phyloP scores from a whole-genome alignment of 495 filamentous ascomycete genomes.

The Talaromyces proteolyticus region DNA sequence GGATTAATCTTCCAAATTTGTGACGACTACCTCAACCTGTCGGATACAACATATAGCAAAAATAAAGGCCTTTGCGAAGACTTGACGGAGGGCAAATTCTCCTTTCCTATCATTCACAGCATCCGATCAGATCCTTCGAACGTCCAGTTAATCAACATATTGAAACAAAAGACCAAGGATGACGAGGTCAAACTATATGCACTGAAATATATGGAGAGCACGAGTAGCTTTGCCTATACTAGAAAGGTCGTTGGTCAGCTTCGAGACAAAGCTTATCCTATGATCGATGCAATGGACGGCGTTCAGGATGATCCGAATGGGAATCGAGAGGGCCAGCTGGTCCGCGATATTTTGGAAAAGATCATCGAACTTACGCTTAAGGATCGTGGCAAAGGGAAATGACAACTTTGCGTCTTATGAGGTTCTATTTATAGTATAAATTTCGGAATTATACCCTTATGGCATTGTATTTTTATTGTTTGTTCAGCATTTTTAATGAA shows the following conservation, averaged over 20 bases:
- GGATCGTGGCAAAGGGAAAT: slow-evolving; percentile 14
- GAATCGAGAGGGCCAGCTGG: slow-evolving; percentile 27
- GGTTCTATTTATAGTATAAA: slow-evolving; percentile 5
- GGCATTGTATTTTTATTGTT: neutral
- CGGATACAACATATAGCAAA: slow-evolving; percentile 59
- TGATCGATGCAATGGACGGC: slow-evolving; percentile 63
- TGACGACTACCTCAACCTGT: slow-evolving; percentile 93
- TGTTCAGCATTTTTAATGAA: no score
- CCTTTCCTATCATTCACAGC: slow-evolving; percentile 92
- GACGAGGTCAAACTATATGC: slow-evolving; percentile 89
- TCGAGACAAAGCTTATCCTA: slow-evolving; percentile 54
- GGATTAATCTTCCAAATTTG: slow-evolving; percentile 95
- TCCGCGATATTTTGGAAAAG: slow-evolving; percentile 40
- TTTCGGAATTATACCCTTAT: slow-evolving; percentile 1
- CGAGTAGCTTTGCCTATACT: slow-evolving; percentile 85
- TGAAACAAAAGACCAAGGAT: slow-evolving; percentile 82
- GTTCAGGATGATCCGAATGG: slow-evolving; percentile 31
- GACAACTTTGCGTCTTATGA: slow-evolving; percentile 9
- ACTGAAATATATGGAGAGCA: slow-evolving; percentile 84
- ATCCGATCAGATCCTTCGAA: slow-evolving; percentile 78
- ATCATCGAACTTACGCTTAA: slow-evolving; percentile 36
- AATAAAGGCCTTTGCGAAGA: slow-evolving; percentile 97
- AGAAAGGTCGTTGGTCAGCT: slow-evolving; percentile 62
- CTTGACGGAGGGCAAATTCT: slow-evolving; percentile 96
- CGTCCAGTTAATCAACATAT: slow-evolving; percentile 80